A percentile compares a stretch with the other conserved stretches of the same genome.
These are phyloP conservation scores for Colletotrichum musae DNA, from an alignment of 2,329 filamentous ascomycete species.

Conservation along the genomic window DNA sequence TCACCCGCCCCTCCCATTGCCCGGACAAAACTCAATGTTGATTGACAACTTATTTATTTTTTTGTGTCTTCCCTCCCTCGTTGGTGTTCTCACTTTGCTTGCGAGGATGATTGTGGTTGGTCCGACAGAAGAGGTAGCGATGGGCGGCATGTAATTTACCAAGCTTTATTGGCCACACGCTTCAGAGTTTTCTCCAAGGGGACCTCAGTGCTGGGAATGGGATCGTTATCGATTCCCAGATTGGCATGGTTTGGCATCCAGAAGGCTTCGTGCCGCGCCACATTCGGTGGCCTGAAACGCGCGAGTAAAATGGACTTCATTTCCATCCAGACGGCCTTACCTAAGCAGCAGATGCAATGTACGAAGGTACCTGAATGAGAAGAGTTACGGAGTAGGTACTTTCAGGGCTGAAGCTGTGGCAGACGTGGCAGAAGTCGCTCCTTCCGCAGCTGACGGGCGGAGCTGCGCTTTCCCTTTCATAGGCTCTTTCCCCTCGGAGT, in stretches of 20 bases:
- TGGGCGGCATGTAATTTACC: background rate
- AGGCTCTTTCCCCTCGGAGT: too few species aligned
- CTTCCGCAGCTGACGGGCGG: constrained; percentile 5
- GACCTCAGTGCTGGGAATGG: background rate
- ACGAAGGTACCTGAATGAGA: too few species aligned
- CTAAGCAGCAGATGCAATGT: too few species aligned
- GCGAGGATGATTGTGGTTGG: too few species aligned
- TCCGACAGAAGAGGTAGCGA: background rate
- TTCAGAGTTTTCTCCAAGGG: background rate
- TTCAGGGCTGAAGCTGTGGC: too few species aligned
- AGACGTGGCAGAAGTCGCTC: background rate
- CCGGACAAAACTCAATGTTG: constrained; percentile 22
- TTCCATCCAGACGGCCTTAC: background rate
- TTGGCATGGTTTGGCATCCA: constrained; percentile 8
- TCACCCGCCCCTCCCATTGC: constrained; percentile 31
- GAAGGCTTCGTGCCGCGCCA: constrained; percentile 25
- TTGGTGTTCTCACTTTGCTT: too few species aligned
- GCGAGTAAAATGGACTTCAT: constrained; percentile 8
- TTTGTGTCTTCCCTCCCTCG: background rate
- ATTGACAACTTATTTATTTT: constrained; percentile 11
- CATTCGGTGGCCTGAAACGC: constrained; percentile 31
- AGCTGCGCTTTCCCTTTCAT: background rate
- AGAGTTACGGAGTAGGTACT: too few species aligned
- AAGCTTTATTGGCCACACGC: background rate
- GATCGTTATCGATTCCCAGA: background rate